Conservation (phyloP, 1,284 basidiomycete species). For the Leccinum fuscescens region DNA sequence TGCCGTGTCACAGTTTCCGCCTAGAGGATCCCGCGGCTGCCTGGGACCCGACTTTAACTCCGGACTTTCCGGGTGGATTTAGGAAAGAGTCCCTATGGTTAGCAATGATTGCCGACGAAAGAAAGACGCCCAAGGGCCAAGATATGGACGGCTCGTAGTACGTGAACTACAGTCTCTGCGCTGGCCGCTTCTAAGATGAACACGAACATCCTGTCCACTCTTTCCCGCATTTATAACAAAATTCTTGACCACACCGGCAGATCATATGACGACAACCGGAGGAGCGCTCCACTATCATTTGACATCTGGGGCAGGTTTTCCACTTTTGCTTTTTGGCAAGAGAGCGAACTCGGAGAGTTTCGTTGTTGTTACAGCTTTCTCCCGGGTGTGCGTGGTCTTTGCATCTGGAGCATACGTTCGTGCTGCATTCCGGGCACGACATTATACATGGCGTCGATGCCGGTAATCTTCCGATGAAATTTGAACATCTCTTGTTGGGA, state of each 20-base stretch:
- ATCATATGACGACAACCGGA: slow-evolving; percentile 41
- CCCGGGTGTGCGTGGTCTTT: slow-evolving; percentile 20
- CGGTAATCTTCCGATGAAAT: slow-evolving; percentile 37
- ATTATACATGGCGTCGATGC: slow-evolving; percentile 10
- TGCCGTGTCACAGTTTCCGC: not conserved
- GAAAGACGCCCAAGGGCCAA: not conserved
- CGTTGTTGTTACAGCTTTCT: slow-evolving; percentile 21
- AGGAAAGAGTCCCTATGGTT: no score
- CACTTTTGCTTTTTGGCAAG: slow-evolving; percentile 39
- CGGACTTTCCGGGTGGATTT: not conserved
- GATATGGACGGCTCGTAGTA: not conserved
- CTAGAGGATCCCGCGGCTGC: not conserved
- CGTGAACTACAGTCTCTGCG: not conserved
- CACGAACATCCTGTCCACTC: slow-evolving; percentile 35
- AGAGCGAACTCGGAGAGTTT: slow-evolving; percentile 28
- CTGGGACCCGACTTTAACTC: not conserved
- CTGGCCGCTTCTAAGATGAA: not conserved
- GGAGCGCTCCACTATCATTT: slow-evolving; percentile 39
- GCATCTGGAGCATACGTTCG: slow-evolving; percentile 35
- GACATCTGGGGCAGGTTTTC: slow-evolving; percentile 43
- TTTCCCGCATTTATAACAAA: slow-evolving; percentile 41
- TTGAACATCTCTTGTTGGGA: slow-evolving; percentile 35
- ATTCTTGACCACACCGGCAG: slow-evolving; percentile 40
- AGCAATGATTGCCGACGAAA: no score
- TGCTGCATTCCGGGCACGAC: slow-evolving; percentile 29